Percentiles rank a stretch among this genome's conserved stretches.
These are phyloP conservation scores for Linum tenue DNA, from an alignment of 345 rosid species.

Conservation along the genomic window DNA sequence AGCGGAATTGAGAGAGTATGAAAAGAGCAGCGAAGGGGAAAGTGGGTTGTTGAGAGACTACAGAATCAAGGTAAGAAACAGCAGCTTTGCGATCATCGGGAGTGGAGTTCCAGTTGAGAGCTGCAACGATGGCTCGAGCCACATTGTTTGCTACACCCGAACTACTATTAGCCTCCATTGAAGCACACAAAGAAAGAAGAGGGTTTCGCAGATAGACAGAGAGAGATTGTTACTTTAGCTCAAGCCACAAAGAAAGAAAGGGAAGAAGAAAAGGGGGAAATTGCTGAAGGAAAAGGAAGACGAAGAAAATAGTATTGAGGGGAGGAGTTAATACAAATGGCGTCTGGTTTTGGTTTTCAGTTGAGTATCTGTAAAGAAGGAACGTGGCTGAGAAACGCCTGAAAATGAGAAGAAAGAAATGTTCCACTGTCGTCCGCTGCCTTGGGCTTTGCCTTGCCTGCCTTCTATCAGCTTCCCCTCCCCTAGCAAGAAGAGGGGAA, in stretches of 20 bases:
- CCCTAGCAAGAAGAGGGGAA: too few relatives aligned
- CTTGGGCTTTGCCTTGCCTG: too few relatives aligned
- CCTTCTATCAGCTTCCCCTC: too few relatives aligned
- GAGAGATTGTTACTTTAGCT: neutral
- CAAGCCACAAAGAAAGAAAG: too few relatives aligned
- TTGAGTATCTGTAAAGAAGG: too few relatives aligned
- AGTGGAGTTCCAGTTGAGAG: constrained; percentile 67
- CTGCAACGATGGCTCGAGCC: constrained; percentile 68
- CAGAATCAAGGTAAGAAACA: constrained; percentile 60
- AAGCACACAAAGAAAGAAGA: too few relatives aligned
- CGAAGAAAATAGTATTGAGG: neutral
- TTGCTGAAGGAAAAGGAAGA: neutral
- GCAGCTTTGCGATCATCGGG: constrained; percentile 79
- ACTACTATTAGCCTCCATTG: constrained; percentile 11
- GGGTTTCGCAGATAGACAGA: neutral
- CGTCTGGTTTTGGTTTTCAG: too few relatives aligned
- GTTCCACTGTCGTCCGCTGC: too few relatives aligned
- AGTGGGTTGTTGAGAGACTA: constrained; percentile 16
- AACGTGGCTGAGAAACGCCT: too few relatives aligned
- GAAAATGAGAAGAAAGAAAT: too few relatives aligned
- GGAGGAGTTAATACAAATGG: too few relatives aligned
- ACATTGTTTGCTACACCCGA: constrained; percentile 46
- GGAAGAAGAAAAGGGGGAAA: neutral
- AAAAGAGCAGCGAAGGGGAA: neutral
- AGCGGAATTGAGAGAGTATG: neutral